Evolutionary conservation across 192 early-diverging fungal species (phyloP).

Genomic region (Tieghemiomyces parasiticus): DNA sequence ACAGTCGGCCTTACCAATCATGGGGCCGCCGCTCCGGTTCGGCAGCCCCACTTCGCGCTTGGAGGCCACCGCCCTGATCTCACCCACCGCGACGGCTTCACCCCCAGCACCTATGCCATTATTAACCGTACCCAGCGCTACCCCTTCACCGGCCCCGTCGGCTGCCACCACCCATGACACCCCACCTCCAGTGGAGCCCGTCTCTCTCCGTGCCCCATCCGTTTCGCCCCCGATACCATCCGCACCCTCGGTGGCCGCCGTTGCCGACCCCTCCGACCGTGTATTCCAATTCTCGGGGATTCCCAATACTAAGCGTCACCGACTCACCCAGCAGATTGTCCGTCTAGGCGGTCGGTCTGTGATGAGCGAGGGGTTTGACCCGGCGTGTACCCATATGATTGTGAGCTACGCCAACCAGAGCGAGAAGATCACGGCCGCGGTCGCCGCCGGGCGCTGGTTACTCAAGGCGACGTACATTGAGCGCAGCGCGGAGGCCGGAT

Average conservation of each 20-base stretch:
- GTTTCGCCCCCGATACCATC: too few species aligned
- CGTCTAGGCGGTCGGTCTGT: background rate
- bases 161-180: too few species aligned
- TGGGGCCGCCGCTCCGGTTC: too few species aligned
- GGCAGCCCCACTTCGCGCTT: too few species aligned
- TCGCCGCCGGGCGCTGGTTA: background rate
- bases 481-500: background rate
- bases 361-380: background rate
- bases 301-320: background rate
- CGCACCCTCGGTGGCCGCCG: too few species aligned
- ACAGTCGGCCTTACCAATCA: too few species aligned
- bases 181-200: background rate
- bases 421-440: background rate
- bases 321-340: background rate
- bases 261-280: too few species aligned
- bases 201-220: background rate
- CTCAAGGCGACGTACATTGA: background rate
- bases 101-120: too few species aligned
- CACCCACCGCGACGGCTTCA: too few species aligned
- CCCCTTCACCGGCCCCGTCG: too few species aligned
- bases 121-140: too few species aligned
- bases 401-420: background rate
- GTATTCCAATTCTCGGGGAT: slow-evolving; percentile 4
- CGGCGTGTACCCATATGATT: background rate
- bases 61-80: too few species aligned